These are phyloP conservation scores for Penicillium antarcticum DNA, from an alignment of 495 filamentous ascomycete genomes.

Conservation along the genomic window DNA sequence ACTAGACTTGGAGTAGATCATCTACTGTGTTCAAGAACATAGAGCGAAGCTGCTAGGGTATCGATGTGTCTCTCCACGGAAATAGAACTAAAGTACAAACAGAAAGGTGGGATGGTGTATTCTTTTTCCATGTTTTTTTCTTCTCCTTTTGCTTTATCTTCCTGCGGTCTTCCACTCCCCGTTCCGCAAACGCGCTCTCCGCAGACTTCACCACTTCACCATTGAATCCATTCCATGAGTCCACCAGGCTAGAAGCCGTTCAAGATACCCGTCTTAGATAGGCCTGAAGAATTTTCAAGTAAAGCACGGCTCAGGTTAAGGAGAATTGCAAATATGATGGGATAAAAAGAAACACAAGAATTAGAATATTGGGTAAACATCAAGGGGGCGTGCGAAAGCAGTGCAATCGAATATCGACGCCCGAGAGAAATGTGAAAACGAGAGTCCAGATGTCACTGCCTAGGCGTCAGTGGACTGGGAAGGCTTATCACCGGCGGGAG, in stretches of 20 bases:
- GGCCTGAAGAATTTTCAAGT: too few relatives aligned
- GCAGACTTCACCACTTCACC: not conserved
- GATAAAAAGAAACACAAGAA: slow-evolving; percentile 24
- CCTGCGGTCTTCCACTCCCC: not conserved
- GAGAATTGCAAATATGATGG: slow-evolving; percentile 21
- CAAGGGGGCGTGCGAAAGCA: slow-evolving; percentile 7
- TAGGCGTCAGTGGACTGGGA: slow-evolving; percentile 46
- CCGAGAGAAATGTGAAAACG: slow-evolving; percentile 8
- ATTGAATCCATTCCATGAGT: not conserved
- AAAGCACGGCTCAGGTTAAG: slow-evolving; percentile 8
- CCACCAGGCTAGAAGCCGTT: not conserved
- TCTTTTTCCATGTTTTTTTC: slow-evolving; percentile 12
- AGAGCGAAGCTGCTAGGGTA: slow-evolving; percentile 38
- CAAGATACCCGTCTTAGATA: too few relatives aligned
- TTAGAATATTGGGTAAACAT: slow-evolving; percentile 20
- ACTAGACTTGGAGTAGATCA: not conserved
- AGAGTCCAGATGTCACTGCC: slow-evolving; percentile 16
- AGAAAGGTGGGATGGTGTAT: slow-evolving; percentile 16
- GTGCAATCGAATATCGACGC: slow-evolving; percentile 5
- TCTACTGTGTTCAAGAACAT: not conserved
- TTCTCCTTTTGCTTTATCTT: slow-evolving; percentile 8
- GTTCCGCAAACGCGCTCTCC: slow-evolving; percentile 7
- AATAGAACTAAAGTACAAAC: slow-evolving; percentile 28
- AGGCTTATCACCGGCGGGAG: slow-evolving; percentile 49
- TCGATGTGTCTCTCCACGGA: slow-evolving; percentile 37